Conservation (phyloP, 78 protist species). For the Andalucia godoyi region DNA sequence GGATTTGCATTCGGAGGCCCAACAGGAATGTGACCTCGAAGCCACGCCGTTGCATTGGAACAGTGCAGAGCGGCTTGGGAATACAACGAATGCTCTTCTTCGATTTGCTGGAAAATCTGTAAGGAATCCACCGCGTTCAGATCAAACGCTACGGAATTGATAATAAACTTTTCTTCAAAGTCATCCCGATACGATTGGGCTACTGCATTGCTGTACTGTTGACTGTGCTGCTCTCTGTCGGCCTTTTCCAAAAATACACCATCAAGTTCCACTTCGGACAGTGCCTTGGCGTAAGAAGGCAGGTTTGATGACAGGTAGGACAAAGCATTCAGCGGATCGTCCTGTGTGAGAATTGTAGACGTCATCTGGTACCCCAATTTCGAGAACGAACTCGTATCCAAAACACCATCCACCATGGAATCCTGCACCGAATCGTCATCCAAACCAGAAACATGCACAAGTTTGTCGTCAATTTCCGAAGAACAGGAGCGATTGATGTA, state of each 20-base stretch:
- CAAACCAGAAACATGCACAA: too few relatives aligned
- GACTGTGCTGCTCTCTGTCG: neutral
- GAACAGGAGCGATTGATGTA: too few relatives aligned
- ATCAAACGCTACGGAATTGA: neutral
- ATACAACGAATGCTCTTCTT: neutral
- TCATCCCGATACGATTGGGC: neutral
- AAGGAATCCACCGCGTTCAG: neutral
- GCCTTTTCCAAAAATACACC: neutral
- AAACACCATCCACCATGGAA: too few relatives aligned
- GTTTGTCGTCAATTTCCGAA: too few relatives aligned
- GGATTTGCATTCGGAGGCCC: neutral
- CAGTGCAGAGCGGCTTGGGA: neutral
- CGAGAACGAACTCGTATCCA: too few relatives aligned
- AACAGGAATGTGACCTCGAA: neutral
- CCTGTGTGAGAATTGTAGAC: neutral
- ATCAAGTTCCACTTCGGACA: neutral
- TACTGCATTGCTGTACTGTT: neutral
- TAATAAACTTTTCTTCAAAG: neutral
- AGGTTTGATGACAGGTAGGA: neutral
- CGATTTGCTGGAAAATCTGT: neutral
- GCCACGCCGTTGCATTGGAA: neutral
- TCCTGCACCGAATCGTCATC: too few relatives aligned
- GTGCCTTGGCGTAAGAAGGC: neutral
- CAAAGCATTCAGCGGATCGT: neutral
- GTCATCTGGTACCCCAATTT: constrained; percentile 3